Evolutionary conservation across 2,329 filamentous ascomycete species (phyloP).

Genomic region (Aspergillus calidoustus): DNA sequence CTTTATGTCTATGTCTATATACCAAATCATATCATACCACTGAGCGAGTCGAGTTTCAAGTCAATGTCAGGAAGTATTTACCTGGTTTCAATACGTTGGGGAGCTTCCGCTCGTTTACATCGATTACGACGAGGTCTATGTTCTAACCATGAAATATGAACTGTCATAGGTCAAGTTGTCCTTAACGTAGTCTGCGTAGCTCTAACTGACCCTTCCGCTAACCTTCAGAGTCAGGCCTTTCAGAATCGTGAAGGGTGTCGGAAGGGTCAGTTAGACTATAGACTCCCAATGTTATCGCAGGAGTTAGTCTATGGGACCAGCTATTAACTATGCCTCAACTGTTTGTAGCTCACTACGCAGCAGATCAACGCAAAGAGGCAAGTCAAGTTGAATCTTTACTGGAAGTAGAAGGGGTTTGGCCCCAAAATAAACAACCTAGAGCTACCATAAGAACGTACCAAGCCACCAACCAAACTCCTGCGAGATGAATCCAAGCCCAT

Average conservation of each 20-base stretch:
- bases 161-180: neutral
- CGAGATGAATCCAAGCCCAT: conserved; percentile 16
- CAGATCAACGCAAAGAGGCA: neutral
- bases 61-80: conserved; percentile 4
- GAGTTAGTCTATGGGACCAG: too few relatives aligned
- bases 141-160: neutral
- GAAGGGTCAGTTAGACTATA: too few relatives aligned
- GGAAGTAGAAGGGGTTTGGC: neutral
- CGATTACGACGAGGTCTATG: neutral
- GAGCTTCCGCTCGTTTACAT: neutral
- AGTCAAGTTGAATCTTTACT: neutral
- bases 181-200: neutral
- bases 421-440: neutral
- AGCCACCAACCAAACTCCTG: conserved; percentile 23
- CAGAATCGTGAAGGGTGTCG: too few relatives aligned
- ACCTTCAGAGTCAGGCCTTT: too few relatives aligned
- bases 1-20: conserved; percentile 5
- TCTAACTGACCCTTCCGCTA: neutral
- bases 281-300: too few relatives aligned
- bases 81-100: neutral
- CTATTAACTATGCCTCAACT: neutral
- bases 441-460: conserved; percentile 11
- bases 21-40: conserved; percentile 15
- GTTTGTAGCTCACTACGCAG: neutral
- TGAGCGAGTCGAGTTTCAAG: conserved; percentile 6